Evolutionary conservation across 2,329 filamentous ascomycete species (phyloP), one percentile per base, ranked within the genome.

Genomic region (Talaromyces sp.): DNA sequence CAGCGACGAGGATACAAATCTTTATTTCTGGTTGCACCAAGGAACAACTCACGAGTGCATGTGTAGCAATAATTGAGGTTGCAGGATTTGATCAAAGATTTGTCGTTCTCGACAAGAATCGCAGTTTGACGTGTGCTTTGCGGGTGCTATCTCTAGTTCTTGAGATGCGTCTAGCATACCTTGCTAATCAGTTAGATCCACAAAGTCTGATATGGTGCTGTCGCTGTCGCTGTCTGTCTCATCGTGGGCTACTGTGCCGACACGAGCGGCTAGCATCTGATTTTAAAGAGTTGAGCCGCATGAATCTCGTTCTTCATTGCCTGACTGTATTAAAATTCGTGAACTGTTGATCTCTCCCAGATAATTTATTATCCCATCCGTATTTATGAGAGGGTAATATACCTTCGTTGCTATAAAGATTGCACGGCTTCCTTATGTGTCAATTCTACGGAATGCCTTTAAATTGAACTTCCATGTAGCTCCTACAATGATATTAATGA

Each of bases 1-100:
- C 69, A 71, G 8, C 68, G 68, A 13, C 67, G 69, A 2, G 69
- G 69, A 22, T 69, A 71, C 1, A 68, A 31, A 25, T 68, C 63
- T 27, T 71, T 68, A n/a, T 69, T 64, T 62, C 62, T 65, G 15
- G 58, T 69, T n/a, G 68, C 52, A 2, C 64, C 52, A 5, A 69
- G 57, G 17, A 69, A 68, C 60, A 71, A 56, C 19, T 65, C 49
- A 17, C 52, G 59, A 0, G 56, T 50, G 31, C 69, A 71, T 8
- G 54, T 59, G n/a, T 22, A 37, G 37, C 56, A 67, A 15, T 41
- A 58, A 3, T 22, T 27, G n/a, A 60, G 31, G 8, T 41, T 19
- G 13, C 54, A 64, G 22, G 43, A 13, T 27, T 56, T 58, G 17
- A 15, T n/a, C 10, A 50, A 15, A 9, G 52, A 41, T 19, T 22